Base-by-base conservation (phyloP, 176 grass and related monocot species). In the bread wheat (Triticum aestivum) region DNA sequence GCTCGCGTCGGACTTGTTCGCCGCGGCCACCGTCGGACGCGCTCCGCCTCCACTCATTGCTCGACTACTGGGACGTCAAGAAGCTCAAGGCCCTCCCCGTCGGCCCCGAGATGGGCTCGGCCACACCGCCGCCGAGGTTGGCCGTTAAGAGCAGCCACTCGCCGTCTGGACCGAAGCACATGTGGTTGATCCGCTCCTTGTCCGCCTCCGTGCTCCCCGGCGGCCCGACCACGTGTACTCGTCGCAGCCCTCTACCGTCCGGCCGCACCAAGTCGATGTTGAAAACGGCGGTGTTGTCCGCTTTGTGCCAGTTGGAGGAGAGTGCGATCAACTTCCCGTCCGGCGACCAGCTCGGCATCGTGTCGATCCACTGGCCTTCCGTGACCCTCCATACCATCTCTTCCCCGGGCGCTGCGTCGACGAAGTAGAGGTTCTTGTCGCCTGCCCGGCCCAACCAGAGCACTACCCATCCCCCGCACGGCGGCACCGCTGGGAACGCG, bases 401-500 rank as follows among this genome's bases (percentile, higher is more conserved):
- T 80, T 97, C 92, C 67, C 92, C 90, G 56, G 78, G 84, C 10
- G 86, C 62, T 24, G 96, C 84, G 80, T 92, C 91, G 15, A 94
- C 74, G 20, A 98, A 79, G 89, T 95, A 98, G 63, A 95, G 82
- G 86, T 98, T 98, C 90, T 98, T 98, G 91, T 94, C 80, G n/a
- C 93, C 96, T 5, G 93, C 72, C 11, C 96, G 91, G 4, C 93
- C 93, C 0, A 93, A 98, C 6, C 91, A 90, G 74, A 98, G 95
- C 51, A 32, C 32, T 3, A 32, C 32, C 32, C 32, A 32, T 3
- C 32, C 2, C 32, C 32, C 32, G 32, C 32, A 32, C 3, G 32
- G 32, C 32, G 32, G 3, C 32, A 32, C 32, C 32, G 32, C 32
- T 3, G 32, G 32, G 32, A 32, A 32, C 3, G 32, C 32, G 0